Evolutionary conservation across 139 green algal genomes (phyloP), one percentile per base, ranked within the genome.

Genomic region (Chlamydomonas urium): DNA sequence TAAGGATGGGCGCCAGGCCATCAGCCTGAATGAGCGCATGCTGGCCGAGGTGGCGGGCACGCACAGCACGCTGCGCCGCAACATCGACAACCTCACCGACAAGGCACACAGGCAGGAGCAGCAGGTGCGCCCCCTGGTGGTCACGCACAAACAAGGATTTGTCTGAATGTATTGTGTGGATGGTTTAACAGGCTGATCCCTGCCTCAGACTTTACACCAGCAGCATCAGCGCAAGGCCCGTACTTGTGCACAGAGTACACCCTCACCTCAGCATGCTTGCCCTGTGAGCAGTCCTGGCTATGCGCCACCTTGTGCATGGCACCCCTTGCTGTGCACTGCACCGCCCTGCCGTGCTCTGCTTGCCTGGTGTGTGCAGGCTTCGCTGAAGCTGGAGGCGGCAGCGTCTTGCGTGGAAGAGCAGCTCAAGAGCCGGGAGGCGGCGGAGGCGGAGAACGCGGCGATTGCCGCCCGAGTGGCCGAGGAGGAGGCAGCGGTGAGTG

Each of bases 391-490:
- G 45, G 88, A 95, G 61, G 91, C 91, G 3, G 87, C 89, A 1
- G 84, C 84, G 48, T 82, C 74, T 10, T 77, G 68, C 34, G 75
- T 96, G 14, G 90, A 95, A 76, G 83, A 93, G 77, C 81, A 88
- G 61, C 61, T 89, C 56, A 82, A 82, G 26, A 80, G 92, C 48
- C 90, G 86, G 62, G 91, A 95, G 76, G 89, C 86, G 0, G 81
- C 89, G 31, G 78, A 92, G 77, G 90, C 90, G 32, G 88, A 90
- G 66, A 90, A 91, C 63, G 88, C 84, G 14, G 87, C 85, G 3
- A 79, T 81, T 14, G 65, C 78, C 36, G 88, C 89, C 21, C 80
- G 84, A 35, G 75, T 88, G 6, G 77, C 83, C 35, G 85, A 96
- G 70, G 87, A 92, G 68, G 86, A 94, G 26, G 87, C 83, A 23